These are phyloP conservation scores for Xylaria grammica DNA, from an alignment of 495 filamentous ascomycete genomes.

Conservation along the genomic window DNA sequence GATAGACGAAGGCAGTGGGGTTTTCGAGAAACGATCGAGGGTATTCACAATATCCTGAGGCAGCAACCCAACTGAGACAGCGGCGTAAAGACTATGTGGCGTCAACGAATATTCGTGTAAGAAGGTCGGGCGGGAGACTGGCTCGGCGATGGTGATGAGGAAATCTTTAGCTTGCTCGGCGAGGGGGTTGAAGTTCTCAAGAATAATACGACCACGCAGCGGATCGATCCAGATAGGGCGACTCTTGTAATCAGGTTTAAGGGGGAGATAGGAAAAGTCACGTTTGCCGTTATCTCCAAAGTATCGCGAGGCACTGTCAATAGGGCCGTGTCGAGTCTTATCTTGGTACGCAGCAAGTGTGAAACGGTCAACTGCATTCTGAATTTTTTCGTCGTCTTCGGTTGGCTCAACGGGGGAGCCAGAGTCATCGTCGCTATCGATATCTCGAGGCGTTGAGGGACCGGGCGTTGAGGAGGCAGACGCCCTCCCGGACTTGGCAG, in stretches of 20 bases:
- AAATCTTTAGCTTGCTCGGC: constrained; percentile 90
- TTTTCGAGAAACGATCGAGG: constrained; percentile 87
- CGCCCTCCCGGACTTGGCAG: constrained; percentile 57
- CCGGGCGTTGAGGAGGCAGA: constrained; percentile 73
- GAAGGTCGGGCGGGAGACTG: constrained; percentile 81
- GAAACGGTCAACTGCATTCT: constrained; percentile 70
- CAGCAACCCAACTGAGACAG: constrained; percentile 86
- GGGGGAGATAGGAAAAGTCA: constrained; percentile 78
- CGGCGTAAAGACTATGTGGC: constrained; percentile 90
- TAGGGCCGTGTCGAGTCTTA: constrained; percentile 35
- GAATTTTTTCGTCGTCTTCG: constrained; percentile 58
- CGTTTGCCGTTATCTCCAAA: constrained; percentile 49
- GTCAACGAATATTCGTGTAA: constrained; percentile 95
- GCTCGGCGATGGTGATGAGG: constrained; percentile 93
- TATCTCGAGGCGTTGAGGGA: constrained; percentile 66
- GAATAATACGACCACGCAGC: constrained; percentile 77
- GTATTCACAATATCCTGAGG: constrained; percentile 89
- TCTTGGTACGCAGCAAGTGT: constrained; percentile 55
- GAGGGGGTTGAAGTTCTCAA: constrained; percentile 93
- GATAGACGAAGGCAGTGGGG: constrained; percentile 77
- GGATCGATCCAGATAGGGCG: constrained; percentile 95
- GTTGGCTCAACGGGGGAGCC: constrained; percentile 50
- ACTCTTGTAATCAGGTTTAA: constrained; percentile 88
- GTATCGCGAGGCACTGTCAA: constrained; percentile 53
- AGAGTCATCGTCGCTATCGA: constrained; percentile 62